Evolutionary conservation across 768 basidiomycete species (phyloP), one percentile per base, ranked within the genome.

Genomic region (Mycena alexandri): DNA sequence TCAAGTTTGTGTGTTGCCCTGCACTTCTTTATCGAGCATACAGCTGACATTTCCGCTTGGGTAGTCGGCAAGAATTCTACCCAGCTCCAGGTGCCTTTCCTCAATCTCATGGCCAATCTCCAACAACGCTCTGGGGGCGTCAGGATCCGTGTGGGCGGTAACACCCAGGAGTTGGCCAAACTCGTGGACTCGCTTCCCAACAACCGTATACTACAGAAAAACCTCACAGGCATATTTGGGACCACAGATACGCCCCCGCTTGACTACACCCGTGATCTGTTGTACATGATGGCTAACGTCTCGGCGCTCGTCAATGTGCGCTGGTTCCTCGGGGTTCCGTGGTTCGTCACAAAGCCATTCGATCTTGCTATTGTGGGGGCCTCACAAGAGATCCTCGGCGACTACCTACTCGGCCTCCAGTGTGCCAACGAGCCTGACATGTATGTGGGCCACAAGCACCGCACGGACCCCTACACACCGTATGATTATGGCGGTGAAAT

Each of bases 231-330:
- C 22, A 38, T 66, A 3, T 43, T 48, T 0, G 65, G 65, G 48
- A 66, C 65, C 0, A 88, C 87, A 33, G 78, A 84, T 29, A 89
- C 89, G 43, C 83, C 85, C n/a, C 77, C 85, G 10, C 81, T 86
- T 55, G 77, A 83, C 33, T 80, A 86, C 52, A 84, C 86, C 1
- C 72, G 79, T 0, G 85, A 86, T 50, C 76, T 90, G 21, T 78
- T 90, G 65, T 84, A 86, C 71, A 75, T 84, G 48, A 82, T 88
- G 75, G 70, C 76, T 2, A 86, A 86, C 63, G 79, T 87, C 55
- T 81, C 83, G 0, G 64, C 78, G 3, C 64, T 85, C 2, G 78
- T 84, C 44, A 78, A 79, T 60, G 77, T 81, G 3, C 78, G 85
- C 53, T 88, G 87, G 87, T 86, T 82, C 72, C 73, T 82, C 34